phyloP scores from a whole-genome alignment of 306 rosid genomes.

The Medicago ruthenica region DNA sequence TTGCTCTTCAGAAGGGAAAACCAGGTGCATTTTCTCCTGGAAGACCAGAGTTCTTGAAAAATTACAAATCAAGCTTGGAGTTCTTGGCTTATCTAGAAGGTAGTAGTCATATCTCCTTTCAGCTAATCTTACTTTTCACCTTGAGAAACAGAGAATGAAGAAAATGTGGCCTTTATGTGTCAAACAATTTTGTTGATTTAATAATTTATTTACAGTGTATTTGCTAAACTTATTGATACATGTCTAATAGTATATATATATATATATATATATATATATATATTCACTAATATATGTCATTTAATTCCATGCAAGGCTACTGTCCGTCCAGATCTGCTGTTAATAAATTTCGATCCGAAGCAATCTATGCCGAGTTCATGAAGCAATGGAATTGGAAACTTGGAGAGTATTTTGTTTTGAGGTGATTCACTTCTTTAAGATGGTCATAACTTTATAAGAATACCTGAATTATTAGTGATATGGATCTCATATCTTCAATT shows the following conservation, averaged over 20 bases:
- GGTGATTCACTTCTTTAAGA: slow-evolving; percentile 60
- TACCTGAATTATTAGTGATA: slow-evolving; percentile 26
- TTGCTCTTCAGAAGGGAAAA: slow-evolving; percentile 89
- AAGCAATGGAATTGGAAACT: slow-evolving; percentile 99
- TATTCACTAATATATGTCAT: slow-evolving; percentile 46
- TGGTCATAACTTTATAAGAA: slow-evolving; percentile 32
- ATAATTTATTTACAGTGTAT: slow-evolving; percentile 17
- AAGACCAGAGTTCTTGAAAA: slow-evolving; percentile 92
- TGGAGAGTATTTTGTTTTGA: slow-evolving; percentile 91
- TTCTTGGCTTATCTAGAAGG: slow-evolving; percentile 93
- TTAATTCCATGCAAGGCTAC: slow-evolving; percentile 69
- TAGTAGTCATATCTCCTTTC: slow-evolving; percentile 40
- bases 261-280: too few relatives aligned
- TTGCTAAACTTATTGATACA: slow-evolving; percentile 23
- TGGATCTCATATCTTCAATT: slow-evolving; percentile 44
- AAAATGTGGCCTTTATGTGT: slow-evolving; percentile 3
- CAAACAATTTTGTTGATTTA: slow-evolving; percentile 17
- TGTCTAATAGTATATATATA: slow-evolving; percentile 31
- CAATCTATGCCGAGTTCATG: slow-evolving; percentile 82
- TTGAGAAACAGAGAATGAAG: slow-evolving; percentile 21
- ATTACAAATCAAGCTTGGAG: slow-evolving; percentile 88
- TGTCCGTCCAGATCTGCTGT: slow-evolving; percentile 93
- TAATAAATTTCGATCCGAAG: slow-evolving; percentile 85
- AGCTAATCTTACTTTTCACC: slow-evolving; percentile 24
- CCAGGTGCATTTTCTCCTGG: slow-evolving; percentile 99